Evolutionary conservation across 2,329 filamentous ascomycete genomes (phyloP).

Genomic region (Trichoderma endophyticum): DNA sequence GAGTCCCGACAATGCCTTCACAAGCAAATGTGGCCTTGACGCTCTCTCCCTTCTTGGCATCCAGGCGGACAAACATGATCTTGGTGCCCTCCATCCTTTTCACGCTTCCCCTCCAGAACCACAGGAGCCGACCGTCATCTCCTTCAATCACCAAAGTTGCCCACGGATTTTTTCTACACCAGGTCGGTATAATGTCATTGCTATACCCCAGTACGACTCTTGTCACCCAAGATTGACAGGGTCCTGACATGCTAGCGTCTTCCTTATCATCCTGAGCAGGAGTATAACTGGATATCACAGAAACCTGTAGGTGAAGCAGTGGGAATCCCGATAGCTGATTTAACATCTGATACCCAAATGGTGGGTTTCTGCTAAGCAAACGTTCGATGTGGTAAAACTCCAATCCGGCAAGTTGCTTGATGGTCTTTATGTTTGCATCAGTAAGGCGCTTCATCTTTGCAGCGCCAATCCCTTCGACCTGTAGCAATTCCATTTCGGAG

Average conservation of each 20-base stretch:
- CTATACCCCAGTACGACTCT: constrained; percentile 67
- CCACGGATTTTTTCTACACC: constrained; percentile 62
- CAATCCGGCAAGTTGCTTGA: constrained; percentile 65
- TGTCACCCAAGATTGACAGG: constrained; percentile 40
- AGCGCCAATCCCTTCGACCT: constrained; percentile 74
- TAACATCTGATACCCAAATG: constrained; percentile 71
- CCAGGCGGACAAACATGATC: constrained; percentile 52
- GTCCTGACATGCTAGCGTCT: not conserved
- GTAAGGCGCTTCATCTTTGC: constrained; percentile 73
- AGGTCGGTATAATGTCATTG: constrained; percentile 61
- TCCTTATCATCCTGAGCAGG: not conserved
- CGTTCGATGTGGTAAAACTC: constrained; percentile 74
- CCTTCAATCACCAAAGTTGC: constrained; percentile 73
- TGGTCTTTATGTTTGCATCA: constrained; percentile 64
- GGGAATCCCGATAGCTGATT: constrained; percentile 69
- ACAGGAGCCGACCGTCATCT: constrained; percentile 48
- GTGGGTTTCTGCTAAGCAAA: constrained; percentile 73
- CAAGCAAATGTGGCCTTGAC: constrained; percentile 72
- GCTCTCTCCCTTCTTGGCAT: constrained; percentile 52
- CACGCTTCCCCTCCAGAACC: constrained; percentile 65
- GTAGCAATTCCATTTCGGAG: constrained; percentile 74
- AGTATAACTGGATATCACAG: constrained; percentile 28
- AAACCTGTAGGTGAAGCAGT: constrained; percentile 41
- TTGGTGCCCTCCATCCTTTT: constrained; percentile 56
- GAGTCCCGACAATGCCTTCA: constrained; percentile 73